Conservation (phyloP, 2,329 filamentous ascomycete species). For the Trichoderma asperellum region DNA sequence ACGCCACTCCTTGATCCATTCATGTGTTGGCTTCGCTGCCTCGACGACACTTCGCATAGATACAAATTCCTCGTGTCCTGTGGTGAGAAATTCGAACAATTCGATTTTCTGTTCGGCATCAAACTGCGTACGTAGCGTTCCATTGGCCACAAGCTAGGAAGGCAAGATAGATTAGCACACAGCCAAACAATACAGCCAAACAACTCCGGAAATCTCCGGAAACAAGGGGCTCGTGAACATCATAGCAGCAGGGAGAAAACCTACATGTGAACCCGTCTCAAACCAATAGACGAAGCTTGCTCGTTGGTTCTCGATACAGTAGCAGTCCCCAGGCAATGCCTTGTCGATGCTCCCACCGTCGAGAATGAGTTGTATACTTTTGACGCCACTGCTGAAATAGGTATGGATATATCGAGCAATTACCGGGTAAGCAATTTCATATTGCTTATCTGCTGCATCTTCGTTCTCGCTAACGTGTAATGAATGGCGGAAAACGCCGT, state of each 20-base stretch:
- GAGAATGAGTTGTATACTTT: constrained; percentile 81
- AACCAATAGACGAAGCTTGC: constrained; percentile 90
- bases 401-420: constrained; percentile 88
- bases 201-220: neutral
- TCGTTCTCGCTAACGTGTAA: constrained; percentile 63
- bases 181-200: neutral
- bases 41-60: constrained; percentile 68
- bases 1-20: constrained; percentile 69
- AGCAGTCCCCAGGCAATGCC: constrained; percentile 63
- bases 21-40: constrained; percentile 63
- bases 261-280: constrained; percentile 78
- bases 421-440: constrained; percentile 81
- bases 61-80: constrained; percentile 80
- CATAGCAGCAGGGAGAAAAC: constrained; percentile 38
- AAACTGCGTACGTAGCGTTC: constrained; percentile 77
- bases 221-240: neutral
- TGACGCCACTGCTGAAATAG: constrained; percentile 84
- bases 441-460: constrained; percentile 71
- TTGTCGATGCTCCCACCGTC: constrained; percentile 66
- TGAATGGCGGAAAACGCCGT: constrained; percentile 75
- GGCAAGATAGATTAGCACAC: constrained; percentile 35
- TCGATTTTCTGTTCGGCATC: constrained; percentile 80
- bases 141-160: constrained; percentile 72
- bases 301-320: constrained; percentile 74
- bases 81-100: constrained; percentile 78